A percentile compares a stretch with the other conserved stretches of the same genome.
These are phyloP conservation scores for Agrocybe praecox DNA, from an alignment of 768 basidiomycete genomes.

Conservation along the genomic window DNA sequence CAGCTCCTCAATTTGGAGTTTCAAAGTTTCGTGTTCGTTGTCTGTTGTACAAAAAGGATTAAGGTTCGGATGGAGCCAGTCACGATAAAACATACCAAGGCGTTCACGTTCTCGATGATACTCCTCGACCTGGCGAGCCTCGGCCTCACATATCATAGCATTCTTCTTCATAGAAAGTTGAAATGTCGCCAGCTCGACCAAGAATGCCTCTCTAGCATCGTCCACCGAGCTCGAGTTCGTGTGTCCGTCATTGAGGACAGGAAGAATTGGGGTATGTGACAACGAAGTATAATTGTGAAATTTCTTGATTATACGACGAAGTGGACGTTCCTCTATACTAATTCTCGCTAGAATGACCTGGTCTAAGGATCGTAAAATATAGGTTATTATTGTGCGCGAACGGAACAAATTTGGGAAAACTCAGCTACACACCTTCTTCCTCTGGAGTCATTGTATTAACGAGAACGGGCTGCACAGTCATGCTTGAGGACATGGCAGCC, in stretches of 20 bases:
- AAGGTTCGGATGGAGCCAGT: neutral
- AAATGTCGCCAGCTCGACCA: constrained; percentile 79
- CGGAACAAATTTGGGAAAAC: neutral
- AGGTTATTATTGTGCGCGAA: constrained; percentile 20
- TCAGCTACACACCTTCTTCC: constrained; percentile 55
- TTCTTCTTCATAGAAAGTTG: constrained; percentile 77
- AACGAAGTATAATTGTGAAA: constrained; percentile 74
- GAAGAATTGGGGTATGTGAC: constrained; percentile 48
- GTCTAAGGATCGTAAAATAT: constrained; percentile 49
- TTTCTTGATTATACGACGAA: constrained; percentile 79
- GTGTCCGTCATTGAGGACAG: constrained; percentile 25
- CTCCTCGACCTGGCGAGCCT: constrained; percentile 82
- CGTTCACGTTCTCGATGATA: constrained; percentile 72
- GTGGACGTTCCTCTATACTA: constrained; percentile 78
- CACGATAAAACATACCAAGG: constrained; percentile 56
- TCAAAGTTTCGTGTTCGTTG: constrained; percentile 67
- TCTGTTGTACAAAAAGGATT: constrained; percentile 40
- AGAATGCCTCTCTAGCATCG: constrained; percentile 77
- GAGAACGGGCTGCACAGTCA: constrained; percentile 24
- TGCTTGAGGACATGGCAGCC: constrained; percentile 16
- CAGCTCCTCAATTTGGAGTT: constrained; percentile 74
- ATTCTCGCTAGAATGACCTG: constrained; percentile 80
- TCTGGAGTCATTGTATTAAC: constrained; percentile 56
- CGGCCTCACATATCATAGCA: constrained; percentile 83
- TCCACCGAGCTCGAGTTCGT: constrained; percentile 41